Evolutionary conservation across 169 alveolate species (phyloP), one percentile per base, ranked within the genome.

Genomic region (Cryptosporidium ubiquitum): DNA sequence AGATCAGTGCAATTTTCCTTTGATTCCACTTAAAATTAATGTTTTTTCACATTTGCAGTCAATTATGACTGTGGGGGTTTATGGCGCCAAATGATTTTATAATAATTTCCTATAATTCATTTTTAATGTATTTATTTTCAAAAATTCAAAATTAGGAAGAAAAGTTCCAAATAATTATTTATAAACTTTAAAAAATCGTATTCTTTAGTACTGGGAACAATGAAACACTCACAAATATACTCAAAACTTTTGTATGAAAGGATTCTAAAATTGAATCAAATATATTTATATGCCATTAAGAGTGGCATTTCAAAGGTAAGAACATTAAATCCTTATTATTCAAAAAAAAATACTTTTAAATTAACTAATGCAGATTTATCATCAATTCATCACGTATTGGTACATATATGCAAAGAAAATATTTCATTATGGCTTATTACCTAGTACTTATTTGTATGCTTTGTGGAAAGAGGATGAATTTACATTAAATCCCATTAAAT

Each of bases 371-470:
- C 64, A 79, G 89, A 64, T 64, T 7, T 79, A 79, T 79, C 31
- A 33, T 5, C 16, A 39, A 16, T 79, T 79, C 16, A 20, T 61
- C 39, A 49, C 42, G 14, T 42, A 31, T 49, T 79, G 74, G 74
- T 60, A 20, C n/a, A 79, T 35, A 12, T 79, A 79, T 42, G 73
- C 75, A 9, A 58, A 47, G 58, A 61, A 61, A 39, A 44, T 61
- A 20, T 58, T 79, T 49, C 89, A 79, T 29, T 79, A 47, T 40
- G 89, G 89, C 14, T 16, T 64, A 9, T 16, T 79, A 26, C 89
- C 89, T 16, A 47, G 69, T 29, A 61, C 40, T 1, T 79, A 61
- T 61, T 20, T 64, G 14, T 79, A 60, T 66, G 23, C 79, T 16
- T 4, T 79, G 64, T 60, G 58, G 71, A 33, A n/a, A 47, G 89